Conservation (phyloP, 225 moss, liverwort and hornwort genomes). For the Bryoerythrophyllum caledonicum region DNA sequence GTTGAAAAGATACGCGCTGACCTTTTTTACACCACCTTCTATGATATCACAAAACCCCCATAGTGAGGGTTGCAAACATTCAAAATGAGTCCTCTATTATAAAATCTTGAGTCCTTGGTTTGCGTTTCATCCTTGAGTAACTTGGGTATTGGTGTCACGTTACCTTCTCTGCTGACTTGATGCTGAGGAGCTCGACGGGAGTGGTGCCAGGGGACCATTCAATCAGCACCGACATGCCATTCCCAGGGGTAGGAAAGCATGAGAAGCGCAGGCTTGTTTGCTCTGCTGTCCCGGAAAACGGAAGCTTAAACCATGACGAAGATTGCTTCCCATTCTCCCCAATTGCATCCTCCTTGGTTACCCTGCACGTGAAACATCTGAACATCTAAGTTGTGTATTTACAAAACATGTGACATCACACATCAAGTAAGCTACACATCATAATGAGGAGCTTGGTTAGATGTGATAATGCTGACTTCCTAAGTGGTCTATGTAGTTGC, state of each 20-base stretch:
- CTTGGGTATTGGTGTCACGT: too few species aligned
- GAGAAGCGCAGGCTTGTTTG: slow-evolving; percentile 52
- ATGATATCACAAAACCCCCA: too few species aligned
- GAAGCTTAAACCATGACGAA: slow-evolving; percentile 45
- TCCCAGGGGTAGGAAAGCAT: slow-evolving; percentile 54
- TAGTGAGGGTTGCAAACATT: too few species aligned
- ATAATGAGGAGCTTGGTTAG: too few species aligned
- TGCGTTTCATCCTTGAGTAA: too few species aligned
- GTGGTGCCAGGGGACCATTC: slow-evolving; percentile 50
- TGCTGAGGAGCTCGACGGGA: slow-evolving; percentile 49
- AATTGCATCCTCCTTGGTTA: slow-evolving; percentile 43
- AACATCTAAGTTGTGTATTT: neutral
- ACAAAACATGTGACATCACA: too few species aligned
- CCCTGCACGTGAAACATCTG: slow-evolving; percentile 23
- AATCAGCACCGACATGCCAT: slow-evolving; percentile 53
- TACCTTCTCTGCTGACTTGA: slow-evolving; percentile 44
- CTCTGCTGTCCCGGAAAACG: slow-evolving; percentile 39
- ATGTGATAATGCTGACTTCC: too few species aligned
- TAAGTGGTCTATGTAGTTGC: too few species aligned
- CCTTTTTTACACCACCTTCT: too few species aligned
- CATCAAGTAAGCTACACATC: too few species aligned
- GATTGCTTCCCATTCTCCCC: slow-evolving; percentile 24
- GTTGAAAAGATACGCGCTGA: neutral
- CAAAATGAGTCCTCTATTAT: too few species aligned
- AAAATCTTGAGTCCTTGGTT: too few species aligned